Evolutionary conservation across 805 yeast species (phyloP).

Genomic region (Isabelozyma pseudorhagii): DNA sequence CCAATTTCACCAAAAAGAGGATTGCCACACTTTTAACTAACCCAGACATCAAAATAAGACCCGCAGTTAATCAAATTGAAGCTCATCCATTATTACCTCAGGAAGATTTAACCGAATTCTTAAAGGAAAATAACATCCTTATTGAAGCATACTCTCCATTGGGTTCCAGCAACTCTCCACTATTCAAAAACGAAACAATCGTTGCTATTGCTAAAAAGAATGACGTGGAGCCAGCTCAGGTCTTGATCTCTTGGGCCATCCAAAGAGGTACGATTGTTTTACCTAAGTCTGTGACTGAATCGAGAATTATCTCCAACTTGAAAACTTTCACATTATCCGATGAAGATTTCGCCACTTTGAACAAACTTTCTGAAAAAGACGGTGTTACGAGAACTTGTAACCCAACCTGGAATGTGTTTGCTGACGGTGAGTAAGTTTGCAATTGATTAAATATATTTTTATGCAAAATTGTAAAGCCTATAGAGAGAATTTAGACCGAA

Average conservation of each 20-base stretch:
- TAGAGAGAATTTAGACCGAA: too few species aligned
- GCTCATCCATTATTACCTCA: slow-evolving; percentile 48
- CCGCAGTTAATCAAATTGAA: slow-evolving; percentile 53
- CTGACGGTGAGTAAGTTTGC: slow-evolving; percentile 1
- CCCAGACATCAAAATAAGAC: slow-evolving; percentile 33
- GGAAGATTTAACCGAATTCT: slow-evolving; percentile 50
- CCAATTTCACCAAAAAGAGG: slow-evolving; percentile 45
- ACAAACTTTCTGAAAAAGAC: slow-evolving; percentile 16
- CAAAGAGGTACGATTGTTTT: slow-evolving; percentile 25
- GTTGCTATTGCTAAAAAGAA: slow-evolving; percentile 17
- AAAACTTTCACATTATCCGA: slow-evolving; percentile 21
- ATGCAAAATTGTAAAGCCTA: too few species aligned
- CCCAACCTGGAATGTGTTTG: slow-evolving; percentile 15
- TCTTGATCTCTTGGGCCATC: slow-evolving; percentile 26
- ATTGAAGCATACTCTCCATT: slow-evolving; percentile 29
- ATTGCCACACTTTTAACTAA: slow-evolving; percentile 42
- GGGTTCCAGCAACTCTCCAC: slow-evolving; percentile 24
- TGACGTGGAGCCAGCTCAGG: slow-evolving; percentile 16
- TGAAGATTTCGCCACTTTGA: slow-evolving; percentile 22
- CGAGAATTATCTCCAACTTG: slow-evolving; percentile 23
- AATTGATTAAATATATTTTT: too few species aligned
- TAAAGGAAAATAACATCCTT: slow-evolving; percentile 38
- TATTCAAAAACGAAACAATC: slow-evolving; percentile 17
- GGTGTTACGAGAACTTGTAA: slow-evolving; percentile 18
- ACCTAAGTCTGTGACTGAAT: slow-evolving; percentile 23